Base-by-base conservation (phyloP, 768 basidiomycete species). In the Crassisporium funariophilum region DNA sequence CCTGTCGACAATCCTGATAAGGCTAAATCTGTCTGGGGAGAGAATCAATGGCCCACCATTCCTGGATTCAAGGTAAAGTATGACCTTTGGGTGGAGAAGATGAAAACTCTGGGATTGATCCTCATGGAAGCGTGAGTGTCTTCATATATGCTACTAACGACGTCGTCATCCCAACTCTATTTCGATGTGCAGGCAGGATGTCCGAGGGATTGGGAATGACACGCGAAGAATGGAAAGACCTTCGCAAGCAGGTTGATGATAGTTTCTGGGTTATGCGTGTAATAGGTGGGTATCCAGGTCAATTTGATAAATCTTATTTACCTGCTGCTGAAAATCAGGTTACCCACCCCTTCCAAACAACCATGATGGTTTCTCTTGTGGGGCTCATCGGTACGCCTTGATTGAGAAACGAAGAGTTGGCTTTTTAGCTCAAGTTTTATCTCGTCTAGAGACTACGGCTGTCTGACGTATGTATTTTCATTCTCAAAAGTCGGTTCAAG, bases 191-290 rank as follows among this genome's bases (percentile, higher is more conserved):
- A n/a, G n/a, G n/a, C n/a, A 93, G 91, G 17, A 94, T 95, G 88
- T 83, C 88, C 1, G 70, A 73, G 48, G 93, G 92, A 5, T 69
- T 95, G 5, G 87, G 88, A 8, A 78, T 92, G 82, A 77, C 75
- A 4, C 45, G 62, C 0, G 76, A 80, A 1, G 93, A 94, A 59
- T 89, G 88, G 85, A 49, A 69, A 10, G 77, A 79, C 0, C 71
- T 95, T 37, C 77, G 78, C n/a, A 60, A 62, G 19, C 77, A 86
- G 61, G 84, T 95, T 0, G 81, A 91, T 48, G 83, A 95, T 53
- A 85, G 84, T 54, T 97, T 95, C 59, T 95, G 94, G 94, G 79
- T 84, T 4, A 83, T 93, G 86, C 78, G 93, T 4, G 72, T 86
- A 4, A 89, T 95, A 46, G 91, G 88, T 86, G 8, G 15, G 61